These are phyloP conservation scores for Bipolaris sorokiniana DNA, from an alignment of 2,329 filamentous ascomycete genomes.

Conservation along the genomic window DNA sequence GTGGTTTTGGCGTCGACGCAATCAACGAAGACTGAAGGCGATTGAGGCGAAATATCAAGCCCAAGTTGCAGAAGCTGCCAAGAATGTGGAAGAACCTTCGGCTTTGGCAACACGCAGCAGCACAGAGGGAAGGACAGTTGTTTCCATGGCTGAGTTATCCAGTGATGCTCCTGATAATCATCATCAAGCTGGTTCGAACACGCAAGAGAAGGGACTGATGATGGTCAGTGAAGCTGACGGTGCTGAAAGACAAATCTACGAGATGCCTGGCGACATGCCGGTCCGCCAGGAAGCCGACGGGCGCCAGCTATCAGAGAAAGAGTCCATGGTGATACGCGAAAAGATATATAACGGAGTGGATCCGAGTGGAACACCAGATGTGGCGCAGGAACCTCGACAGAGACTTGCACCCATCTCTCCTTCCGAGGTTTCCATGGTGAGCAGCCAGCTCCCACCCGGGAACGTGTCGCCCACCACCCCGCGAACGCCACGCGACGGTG, in stretches of 20 bases:
- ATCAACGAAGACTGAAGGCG: slow-evolving; percentile 26
- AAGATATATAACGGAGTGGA: slow-evolving; percentile 55
- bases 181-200: slow-evolving; percentile 22
- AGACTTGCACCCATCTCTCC: slow-evolving; percentile 34
- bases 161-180: slow-evolving; percentile 33
- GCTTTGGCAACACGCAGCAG: slow-evolving; percentile 30
- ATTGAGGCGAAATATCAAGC: slow-evolving; percentile 36
- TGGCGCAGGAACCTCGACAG: slow-evolving; percentile 31
- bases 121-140: slow-evolving; percentile 41
- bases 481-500: slow-evolving; percentile 41
- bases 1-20: slow-evolving; percentile 44
- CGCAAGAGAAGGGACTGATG: slow-evolving; percentile 26
- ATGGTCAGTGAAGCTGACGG: slow-evolving; percentile 43
- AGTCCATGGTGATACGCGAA: slow-evolving; percentile 55
- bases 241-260: slow-evolving; percentile 51
- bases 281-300: slow-evolving; percentile 58
- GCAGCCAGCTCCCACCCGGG: slow-evolving; percentile 26
- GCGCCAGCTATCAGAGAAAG: slow-evolving; percentile 56
- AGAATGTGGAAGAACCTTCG: slow-evolving; percentile 31
- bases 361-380: slow-evolving; percentile 26
- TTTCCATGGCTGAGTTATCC: slow-evolving; percentile 56
- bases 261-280: slow-evolving; percentile 63
- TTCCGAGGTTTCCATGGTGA: slow-evolving; percentile 39
- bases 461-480: slow-evolving; percentile 42
- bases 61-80: slow-evolving; percentile 26